Evolutionary conservation across 2,329 filamentous ascomycete genomes (phyloP), one percentile per base, ranked within the genome.

Genomic region (Aspergillus terreus): DNA sequence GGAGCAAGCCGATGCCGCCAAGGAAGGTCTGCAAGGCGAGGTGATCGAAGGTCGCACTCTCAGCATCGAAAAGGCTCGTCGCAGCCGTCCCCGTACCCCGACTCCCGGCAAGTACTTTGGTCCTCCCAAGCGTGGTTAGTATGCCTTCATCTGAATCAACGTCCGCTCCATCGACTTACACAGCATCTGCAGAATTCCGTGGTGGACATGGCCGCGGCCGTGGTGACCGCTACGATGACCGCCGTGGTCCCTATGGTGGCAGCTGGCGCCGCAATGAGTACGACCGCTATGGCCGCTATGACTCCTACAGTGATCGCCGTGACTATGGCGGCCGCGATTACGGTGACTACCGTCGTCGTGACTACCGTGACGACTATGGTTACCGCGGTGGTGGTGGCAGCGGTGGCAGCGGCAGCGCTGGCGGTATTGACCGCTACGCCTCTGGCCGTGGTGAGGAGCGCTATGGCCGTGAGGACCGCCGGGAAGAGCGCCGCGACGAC

Each of bases 51-150:
- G 94, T 55, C 88, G 94, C 64, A 96, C 92, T 56, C 78, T 99
- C 66, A 96, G 92, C 82, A 97, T 99, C 61, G 94, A 99, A 81
- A 99, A 97, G 82, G 94, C 94, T 66, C 91, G 94, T 66, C 91
- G 94, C 73, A 89, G 90, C 70, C 88, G 91, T 61, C 94, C 94
- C 64, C 89, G 94, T 68, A 97, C 92, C 52, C 94, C 94, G 33
- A 99, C 94, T 51, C 94, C 94, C 45, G 94, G 94, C 77, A 97
- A 97, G 79, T 99, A 99, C 82, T 97, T 96, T 69, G 94, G 94
- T 47, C 94, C 94, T 56, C 94, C 94, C 58, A 99, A 99, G 85
- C 84, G 94, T 80, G 92, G 92, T 94, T 78, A 79, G 87, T 77
- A 43, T 35, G 19, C 47, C 9, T 12, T 15, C 27, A 7, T 30